These are phyloP conservation scores for Penicillium maclennaniae DNA, from an alignment of 495 filamentous ascomycete species.

Conservation along the genomic window DNA sequence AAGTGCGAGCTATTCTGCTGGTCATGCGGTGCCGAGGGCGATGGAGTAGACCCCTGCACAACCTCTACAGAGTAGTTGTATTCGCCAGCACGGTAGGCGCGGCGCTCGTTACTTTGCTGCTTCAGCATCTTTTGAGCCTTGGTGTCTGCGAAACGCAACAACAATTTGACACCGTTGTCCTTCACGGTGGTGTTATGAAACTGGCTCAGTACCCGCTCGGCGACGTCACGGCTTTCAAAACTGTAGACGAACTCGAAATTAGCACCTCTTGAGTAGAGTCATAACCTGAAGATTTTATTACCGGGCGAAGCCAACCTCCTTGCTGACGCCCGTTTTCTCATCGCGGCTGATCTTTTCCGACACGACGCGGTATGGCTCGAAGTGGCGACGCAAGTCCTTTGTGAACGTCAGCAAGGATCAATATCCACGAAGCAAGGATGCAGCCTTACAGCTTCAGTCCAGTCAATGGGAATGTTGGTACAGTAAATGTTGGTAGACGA, in stretches of 20 bases:
- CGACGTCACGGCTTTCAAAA: conserved; percentile 83
- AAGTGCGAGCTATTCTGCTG: conserved; percentile 31
- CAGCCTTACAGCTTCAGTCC: conserved; percentile 74
- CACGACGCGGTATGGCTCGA: conserved; percentile 76
- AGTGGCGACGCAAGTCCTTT: conserved; percentile 47
- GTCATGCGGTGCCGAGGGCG: conserved; percentile 33
- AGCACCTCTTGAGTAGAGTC: neutral
- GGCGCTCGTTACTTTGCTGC: conserved; percentile 84
- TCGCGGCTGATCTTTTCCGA: conserved; percentile 93
- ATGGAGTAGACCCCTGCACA: conserved; percentile 42
- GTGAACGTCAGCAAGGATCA: conserved; percentile 1
- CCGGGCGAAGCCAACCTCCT: conserved; percentile 97
- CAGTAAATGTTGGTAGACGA: conserved; percentile 92
- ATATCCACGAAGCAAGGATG: neutral
- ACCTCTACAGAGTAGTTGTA: conserved; percentile 67
- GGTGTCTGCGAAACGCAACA: conserved; percentile 95
- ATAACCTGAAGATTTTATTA: conserved; percentile 33
- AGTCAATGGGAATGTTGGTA: conserved; percentile 85
- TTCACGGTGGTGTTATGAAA: conserved; percentile 64
- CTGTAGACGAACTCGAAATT: conserved; percentile 34
- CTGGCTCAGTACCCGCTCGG: conserved; percentile 76
- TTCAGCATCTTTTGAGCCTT: conserved; percentile 94
- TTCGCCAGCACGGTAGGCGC: conserved; percentile 90
- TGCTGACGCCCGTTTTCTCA: conserved; percentile 75
- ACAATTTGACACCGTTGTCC: conserved; percentile 71